Percentiles rank a stretch among this genome's conserved stretches.
Conservation (phyloP, 1,284 basidiomycete genomes). For the Xerocomus nothofagi region DNA sequence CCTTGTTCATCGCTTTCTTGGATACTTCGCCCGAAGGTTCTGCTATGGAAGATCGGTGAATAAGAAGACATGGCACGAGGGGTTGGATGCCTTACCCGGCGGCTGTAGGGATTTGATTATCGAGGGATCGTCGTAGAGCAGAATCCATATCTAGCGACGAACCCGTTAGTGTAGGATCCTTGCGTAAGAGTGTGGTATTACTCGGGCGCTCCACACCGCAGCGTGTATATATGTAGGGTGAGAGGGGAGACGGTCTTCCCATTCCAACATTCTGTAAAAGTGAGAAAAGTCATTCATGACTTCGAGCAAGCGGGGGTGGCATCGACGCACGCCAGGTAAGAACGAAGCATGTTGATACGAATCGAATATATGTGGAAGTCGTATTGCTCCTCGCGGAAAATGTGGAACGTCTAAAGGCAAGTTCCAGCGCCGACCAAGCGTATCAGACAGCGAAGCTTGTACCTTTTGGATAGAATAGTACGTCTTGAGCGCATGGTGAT, state of each 20-base stretch:
- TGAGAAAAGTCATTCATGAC: not conserved
- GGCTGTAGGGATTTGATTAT: conserved; percentile 46
- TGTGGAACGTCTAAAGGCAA: conserved; percentile 68
- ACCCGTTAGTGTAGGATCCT: conserved; percentile 16
- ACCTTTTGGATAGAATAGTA: conserved; percentile 80
- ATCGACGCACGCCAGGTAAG: conserved; percentile 71
- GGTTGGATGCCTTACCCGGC: conserved; percentile 18
- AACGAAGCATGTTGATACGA: conserved; percentile 84
- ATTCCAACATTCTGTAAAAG: conserved; percentile 65
- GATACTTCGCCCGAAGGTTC: conserved; percentile 51
- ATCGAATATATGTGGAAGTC: conserved; percentile 98
- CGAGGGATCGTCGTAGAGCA: conserved; percentile 73
- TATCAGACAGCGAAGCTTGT: conserved; percentile 16
- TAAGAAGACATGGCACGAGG: conserved; percentile 30
- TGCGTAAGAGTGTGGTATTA: conserved; percentile 34
- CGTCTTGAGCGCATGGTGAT: conserved; percentile 86
- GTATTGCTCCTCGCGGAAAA: conserved; percentile 94
- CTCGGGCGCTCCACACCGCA: conserved; percentile 68
- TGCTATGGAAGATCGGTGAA: conserved; percentile 37
- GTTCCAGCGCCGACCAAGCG: conserved; percentile 3
- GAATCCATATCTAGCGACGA: conserved; percentile 65
- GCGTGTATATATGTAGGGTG: conserved; percentile 78
- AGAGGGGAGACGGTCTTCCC: conserved; percentile 79
- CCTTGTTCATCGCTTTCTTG: conserved; percentile 90
- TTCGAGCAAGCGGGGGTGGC: not conserved